phyloP scores from a whole-genome alignment of 2,329 filamentous ascomycete genomes.

The Hortaea werneckii region DNA sequence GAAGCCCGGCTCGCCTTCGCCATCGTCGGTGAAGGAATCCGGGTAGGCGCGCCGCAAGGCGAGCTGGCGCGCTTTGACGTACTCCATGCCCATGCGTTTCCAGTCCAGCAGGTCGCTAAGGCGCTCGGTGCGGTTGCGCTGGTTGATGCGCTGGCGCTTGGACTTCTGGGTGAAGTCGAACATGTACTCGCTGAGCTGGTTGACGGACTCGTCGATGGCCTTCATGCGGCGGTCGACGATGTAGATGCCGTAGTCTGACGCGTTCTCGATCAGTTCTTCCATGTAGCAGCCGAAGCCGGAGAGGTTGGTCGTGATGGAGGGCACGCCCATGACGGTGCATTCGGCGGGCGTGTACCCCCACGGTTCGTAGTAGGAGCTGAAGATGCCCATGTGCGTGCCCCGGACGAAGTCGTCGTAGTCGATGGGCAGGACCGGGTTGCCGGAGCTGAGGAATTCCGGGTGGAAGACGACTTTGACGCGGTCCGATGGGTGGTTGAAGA shows the following conservation, averaged over 20 bases:
- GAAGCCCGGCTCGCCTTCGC: constrained; percentile 70
- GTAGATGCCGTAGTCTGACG: constrained; percentile 96
- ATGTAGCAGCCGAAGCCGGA: constrained; percentile 99
- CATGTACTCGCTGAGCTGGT: constrained; percentile 87
- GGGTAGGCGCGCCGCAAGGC: constrained; percentile 88
- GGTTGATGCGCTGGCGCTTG: constrained; percentile 93
- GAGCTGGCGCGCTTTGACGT: constrained; percentile 91
- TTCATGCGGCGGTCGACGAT: constrained; percentile 94
- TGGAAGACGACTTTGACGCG: constrained; percentile 98
- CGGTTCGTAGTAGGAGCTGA: constrained; percentile 96
- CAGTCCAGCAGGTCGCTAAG: constrained; percentile 92
- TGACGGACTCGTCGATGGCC: constrained; percentile 93
- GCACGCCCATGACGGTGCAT: constrained; percentile 98
- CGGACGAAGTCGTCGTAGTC: constrained; percentile 99
- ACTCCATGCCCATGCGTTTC: constrained; percentile 99
- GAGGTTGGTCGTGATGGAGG: constrained; percentile 94
- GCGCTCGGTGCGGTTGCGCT: constrained; percentile 90
- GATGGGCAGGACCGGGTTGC: constrained; percentile 86
- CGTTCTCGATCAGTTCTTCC: constrained; percentile 98
- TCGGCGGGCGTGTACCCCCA: constrained; percentile 98
- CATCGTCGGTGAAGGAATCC: constrained; percentile 63
- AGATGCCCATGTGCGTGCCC: constrained; percentile 89
- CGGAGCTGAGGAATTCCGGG: constrained; percentile 91
- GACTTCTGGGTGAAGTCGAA: constrained; percentile 90
- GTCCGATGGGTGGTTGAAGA: constrained; percentile 92